These are phyloP conservation scores for Macroventuria anomochaeta DNA, from an alignment of 2,329 filamentous ascomycete genomes.

Conservation along the genomic window DNA sequence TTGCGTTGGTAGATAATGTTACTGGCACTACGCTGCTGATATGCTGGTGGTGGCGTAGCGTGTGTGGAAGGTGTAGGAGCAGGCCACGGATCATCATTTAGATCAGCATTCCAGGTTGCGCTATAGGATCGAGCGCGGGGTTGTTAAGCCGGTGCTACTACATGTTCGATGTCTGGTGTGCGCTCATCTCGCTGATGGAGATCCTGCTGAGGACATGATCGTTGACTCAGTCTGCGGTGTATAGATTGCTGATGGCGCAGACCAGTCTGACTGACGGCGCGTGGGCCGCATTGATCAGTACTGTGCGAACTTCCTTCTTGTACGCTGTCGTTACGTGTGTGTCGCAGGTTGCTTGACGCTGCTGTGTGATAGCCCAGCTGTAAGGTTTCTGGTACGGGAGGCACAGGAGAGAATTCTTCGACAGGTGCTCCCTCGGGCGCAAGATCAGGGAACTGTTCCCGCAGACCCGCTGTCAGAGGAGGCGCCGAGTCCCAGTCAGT, in stretches of 20 bases:
- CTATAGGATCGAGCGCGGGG: background rate
- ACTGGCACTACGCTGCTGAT: background rate
- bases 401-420: background rate
- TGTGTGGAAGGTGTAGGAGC: background rate
- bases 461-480: background rate
- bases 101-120: background rate
- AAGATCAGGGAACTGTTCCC: background rate
- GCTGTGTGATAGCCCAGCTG: background rate
- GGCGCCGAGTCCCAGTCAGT: background rate
- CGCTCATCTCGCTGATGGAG: background rate
- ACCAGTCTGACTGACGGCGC: background rate
- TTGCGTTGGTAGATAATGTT: background rate
- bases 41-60: background rate
- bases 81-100: background rate
- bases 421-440: background rate
- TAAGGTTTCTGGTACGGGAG: background rate
- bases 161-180: no score
- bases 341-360: background rate
- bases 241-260: background rate
- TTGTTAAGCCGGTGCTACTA: background rate
- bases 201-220: background rate
- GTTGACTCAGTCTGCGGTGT: background rate
- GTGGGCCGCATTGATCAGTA: background rate
- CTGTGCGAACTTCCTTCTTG: background rate
- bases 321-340: background rate